Base-by-base conservation (phyloP, 1,284 basidiomycete genomes). In the Meira miltonrushii region DNA sequence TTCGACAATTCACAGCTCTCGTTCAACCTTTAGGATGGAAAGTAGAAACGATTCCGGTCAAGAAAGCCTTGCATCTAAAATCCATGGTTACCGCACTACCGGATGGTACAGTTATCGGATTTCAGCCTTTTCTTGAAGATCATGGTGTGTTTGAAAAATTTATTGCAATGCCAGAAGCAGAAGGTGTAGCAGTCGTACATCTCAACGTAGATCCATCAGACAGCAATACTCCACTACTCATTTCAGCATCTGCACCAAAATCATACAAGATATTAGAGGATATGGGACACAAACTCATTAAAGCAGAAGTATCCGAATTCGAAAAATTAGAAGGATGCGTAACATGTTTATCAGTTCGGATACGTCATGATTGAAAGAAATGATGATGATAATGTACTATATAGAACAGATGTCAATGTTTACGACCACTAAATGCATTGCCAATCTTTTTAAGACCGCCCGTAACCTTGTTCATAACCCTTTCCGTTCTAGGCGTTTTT, bases 61-160 rank as follows among this genome's bases (percentile, higher is more conserved):
- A 49, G 25, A 64, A 64, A 49, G 64, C 64, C 8, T 39, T 66
- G 13, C 64, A 66, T 53, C 55, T 66, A 6, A 66, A 60, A 63
- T 53, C 52, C 25, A 62, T 59, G 19, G 50, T 60, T 11, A 66
- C 64, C 2, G 64, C 64, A 1, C 50, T 66, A 2, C 61, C 64
- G 2, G 64, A 66, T 38, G 64, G 64, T 1, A 66, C 64, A 2
- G 43, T 66, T 8, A 40, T 65, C 23, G 54, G 60, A 4, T 54
- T 46, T 33, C 39, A 54, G 19, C 44, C 62, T 19, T 38, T 60
- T 19, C 50, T 65, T 33, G 64, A 62, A 28, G 56, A 63, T 39
- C 51, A 54, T 0, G 19, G 39, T 17, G 21, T 60, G n/a, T 63
- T 63, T 25, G 28, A 43, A 2, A 12, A 13, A 4, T 63, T 58